These are phyloP conservation scores for Coemansia guatemalensis DNA, from an alignment of 192 early-diverging fungal species.

Conservation along the genomic window DNA sequence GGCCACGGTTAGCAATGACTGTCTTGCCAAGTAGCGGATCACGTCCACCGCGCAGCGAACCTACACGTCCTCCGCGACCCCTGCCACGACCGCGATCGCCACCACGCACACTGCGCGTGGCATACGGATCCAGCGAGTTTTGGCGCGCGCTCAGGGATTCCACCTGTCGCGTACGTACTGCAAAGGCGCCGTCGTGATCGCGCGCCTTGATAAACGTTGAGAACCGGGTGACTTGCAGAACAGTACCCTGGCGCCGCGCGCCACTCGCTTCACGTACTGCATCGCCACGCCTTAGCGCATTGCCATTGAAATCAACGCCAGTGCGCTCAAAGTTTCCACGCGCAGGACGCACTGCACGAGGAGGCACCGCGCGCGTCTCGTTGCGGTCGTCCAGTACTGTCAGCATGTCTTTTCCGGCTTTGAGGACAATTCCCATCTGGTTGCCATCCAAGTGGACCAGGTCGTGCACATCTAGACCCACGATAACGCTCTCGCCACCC, in stretches of 20 bases:
- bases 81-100: constrained; percentile 23
- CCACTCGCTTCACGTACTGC: constrained; percentile 69
- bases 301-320: constrained; percentile 58
- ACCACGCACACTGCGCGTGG: constrained; percentile 36
- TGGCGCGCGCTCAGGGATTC: constrained; percentile 47
- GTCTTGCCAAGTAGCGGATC: constrained; percentile 67
- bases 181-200: constrained; percentile 76
- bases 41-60: constrained; percentile 46
- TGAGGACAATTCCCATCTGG: constrained; percentile 79
- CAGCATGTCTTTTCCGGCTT: constrained; percentile 72
- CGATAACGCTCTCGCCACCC: constrained; percentile 34
- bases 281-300: constrained; percentile 64
- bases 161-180: constrained; percentile 65
- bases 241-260: constrained; percentile 64
- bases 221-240: constrained; percentile 80
- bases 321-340: constrained; percentile 55
- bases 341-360: constrained; percentile 71
- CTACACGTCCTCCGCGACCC: constrained; percentile 46
- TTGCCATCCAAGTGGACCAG: constrained; percentile 76
- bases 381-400: constrained; percentile 79
- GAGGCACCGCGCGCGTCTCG: constrained; percentile 61
- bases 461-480: constrained; percentile 85
- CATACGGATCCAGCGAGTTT: constrained; percentile 40
- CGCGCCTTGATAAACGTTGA: constrained; percentile 79
- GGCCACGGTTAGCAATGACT: constrained; percentile 81